Percentiles rank a stretch among this genome's conserved stretches.
Conservation (phyloP, 257 asterid genomes). For the Solanum rostratum region DNA sequence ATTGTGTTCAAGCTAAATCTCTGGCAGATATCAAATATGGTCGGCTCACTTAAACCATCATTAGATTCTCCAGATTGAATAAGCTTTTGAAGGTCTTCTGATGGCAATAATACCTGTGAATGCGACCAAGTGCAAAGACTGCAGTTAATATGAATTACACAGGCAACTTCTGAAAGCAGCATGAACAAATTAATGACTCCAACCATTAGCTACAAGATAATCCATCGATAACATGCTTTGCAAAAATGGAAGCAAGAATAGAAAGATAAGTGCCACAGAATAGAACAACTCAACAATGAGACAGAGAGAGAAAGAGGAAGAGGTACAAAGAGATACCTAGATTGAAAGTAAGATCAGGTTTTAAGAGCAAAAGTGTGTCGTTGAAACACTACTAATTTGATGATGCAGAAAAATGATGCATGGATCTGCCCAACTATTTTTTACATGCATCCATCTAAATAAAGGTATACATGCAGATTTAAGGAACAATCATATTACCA, state of each 20-base stretch:
- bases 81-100: conserved; percentile 59
- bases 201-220: not conserved
- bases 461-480: not conserved
- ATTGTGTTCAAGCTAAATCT: conserved; percentile 37
- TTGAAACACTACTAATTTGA: not conserved
- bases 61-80: conserved; percentile 22
- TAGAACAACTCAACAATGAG: not conserved
- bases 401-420: not conserved
- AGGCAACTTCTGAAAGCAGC: not conserved
- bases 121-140: not conserved
- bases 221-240: not conserved
- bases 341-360: not conserved
- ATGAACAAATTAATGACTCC: not conserved
- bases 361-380: not conserved
- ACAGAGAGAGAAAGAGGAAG: not conserved
- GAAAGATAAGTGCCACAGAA: not conserved
- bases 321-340: not conserved
- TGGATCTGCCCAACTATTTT: not conserved
- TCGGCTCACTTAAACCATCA: conserved; percentile 30
- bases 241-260: not conserved
- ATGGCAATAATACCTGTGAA: conserved; percentile 48
- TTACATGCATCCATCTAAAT: not conserved
- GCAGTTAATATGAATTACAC: not conserved
- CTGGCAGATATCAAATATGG: conserved; percentile 52
- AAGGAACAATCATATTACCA: not conserved